Evolutionary conservation across 495 filamentous ascomycete species (phyloP), one percentile per base, ranked within the genome.

Genomic region (Xylaria curta): DNA sequence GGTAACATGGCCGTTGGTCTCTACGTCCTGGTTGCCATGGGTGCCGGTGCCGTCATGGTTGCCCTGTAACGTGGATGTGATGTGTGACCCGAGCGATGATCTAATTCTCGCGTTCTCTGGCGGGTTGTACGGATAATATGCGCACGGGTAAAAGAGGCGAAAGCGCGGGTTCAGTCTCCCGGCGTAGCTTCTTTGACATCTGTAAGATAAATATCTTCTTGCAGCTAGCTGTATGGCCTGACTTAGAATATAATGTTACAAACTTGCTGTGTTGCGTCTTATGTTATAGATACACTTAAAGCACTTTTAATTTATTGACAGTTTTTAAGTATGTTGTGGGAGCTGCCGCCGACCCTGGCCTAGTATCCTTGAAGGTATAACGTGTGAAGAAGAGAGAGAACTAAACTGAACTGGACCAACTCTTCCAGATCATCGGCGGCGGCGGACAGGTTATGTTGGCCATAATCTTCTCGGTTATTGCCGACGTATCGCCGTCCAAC

Each of bases 41-140:
- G 89, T 38, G 87, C 91, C 47, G 94, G 93, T 76, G 87, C 85
- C 67, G 89, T 87, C 65, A 94, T 97, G 92, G 84, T 95, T 68
- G 76, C 94, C 74, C 81, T 97, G 81, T 97, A 91, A 87, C 21
- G 31, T 42, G 15, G 31, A 46, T 28, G 46, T 40, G 56, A 8
- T 40, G 42, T 31, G n/a, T 69, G 31, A 21, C 33, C 19, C 21
- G 33, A 47, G n/a, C 21, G 19, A 28, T 54, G 9, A 12, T n/a
- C 47, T 12, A 4, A 19, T 42, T 59, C 21, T 26, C 9, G 31
- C 46, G 10, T 46, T 63, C 4, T 9, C 56, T 65, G 31, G 44
- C 9, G 69, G 36, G 47, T 71, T 71, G 49, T 58, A 65, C 7
- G 58, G 59, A 71, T 71, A 60, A 71, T 46, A 64, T 56, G 46